Conservation (phyloP, 2,329 filamentous ascomycete species). For the Davidsoniella neocaledoniae region DNA sequence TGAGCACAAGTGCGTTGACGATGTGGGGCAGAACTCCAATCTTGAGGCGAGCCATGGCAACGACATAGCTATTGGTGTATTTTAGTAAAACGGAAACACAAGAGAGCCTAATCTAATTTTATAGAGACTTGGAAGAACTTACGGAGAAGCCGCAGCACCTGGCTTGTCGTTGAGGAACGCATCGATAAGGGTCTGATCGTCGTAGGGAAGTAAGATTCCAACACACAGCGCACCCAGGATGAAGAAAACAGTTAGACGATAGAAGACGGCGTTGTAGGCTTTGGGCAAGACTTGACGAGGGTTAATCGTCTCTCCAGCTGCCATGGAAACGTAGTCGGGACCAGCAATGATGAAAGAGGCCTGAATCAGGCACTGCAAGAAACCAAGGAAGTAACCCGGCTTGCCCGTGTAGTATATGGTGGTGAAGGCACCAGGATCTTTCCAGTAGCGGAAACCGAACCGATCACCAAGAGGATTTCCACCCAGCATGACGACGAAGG, state of each 20-base stretch:
- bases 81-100: not conserved
- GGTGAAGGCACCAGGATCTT: slow-evolving; percentile 52
- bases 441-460: slow-evolving; percentile 55
- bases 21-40: slow-evolving; percentile 51
- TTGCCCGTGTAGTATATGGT: slow-evolving; percentile 45
- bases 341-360: slow-evolving; percentile 53
- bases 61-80: slow-evolving; percentile 22
- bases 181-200: slow-evolving; percentile 42
- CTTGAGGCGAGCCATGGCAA: slow-evolving; percentile 49
- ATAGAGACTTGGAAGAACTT: slow-evolving; percentile 15
- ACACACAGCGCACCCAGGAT: slow-evolving; percentile 56
- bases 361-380: slow-evolving; percentile 47
- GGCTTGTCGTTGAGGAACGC: slow-evolving; percentile 42
- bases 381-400: slow-evolving; percentile 59
- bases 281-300: slow-evolving; percentile 52
- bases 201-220: slow-evolving; percentile 53
- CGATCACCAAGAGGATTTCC: slow-evolving; percentile 58
- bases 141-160: slow-evolving; percentile 52
- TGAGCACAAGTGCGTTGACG: slow-evolving; percentile 56
- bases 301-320: slow-evolving; percentile 55
- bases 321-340: slow-evolving; percentile 51
- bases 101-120: no score
- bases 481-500: slow-evolving; percentile 69
- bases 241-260: slow-evolving; percentile 60
- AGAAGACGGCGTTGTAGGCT: slow-evolving; percentile 66